phyloP scores from a whole-genome alignment of 2,329 filamentous ascomycete species.

The Mycosphaerella sp. region DNA sequence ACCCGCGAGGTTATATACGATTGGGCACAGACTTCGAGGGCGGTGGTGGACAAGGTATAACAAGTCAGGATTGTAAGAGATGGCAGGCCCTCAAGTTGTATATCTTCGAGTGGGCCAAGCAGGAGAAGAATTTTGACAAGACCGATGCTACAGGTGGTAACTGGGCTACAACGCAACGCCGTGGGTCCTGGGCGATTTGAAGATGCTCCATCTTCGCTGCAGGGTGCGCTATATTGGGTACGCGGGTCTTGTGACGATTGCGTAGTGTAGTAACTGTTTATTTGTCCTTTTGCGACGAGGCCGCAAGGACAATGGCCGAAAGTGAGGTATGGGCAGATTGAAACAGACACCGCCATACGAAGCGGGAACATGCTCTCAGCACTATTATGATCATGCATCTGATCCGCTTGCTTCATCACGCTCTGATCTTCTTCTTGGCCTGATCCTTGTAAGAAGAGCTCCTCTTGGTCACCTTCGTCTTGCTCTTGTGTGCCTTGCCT shows the following conservation, averaged over 20 bases:
- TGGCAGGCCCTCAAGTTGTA: constrained; percentile 83
- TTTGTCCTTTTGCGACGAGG: neutral
- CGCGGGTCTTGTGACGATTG: neutral
- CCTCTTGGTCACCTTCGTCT: constrained; percentile 39
- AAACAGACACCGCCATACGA: neutral
- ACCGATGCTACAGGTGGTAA: constrained; percentile 29
- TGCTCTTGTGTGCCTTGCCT: constrained; percentile 40
- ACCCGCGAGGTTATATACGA: constrained; percentile 65
- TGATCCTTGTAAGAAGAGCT: constrained; percentile 45
- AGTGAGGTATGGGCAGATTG: neutral
- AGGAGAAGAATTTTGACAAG: constrained; percentile 64
- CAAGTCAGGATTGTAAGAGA: constrained; percentile 54
- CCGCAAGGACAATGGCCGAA: neutral
- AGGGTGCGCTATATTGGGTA: neutral
- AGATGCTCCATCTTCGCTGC: no score
- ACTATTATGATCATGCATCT: neutral
- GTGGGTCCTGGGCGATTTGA: constrained; percentile 44
- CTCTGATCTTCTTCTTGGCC: constrained; percentile 16
- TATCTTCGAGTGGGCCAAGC: constrained; percentile 81
- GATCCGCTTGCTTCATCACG: neutral
- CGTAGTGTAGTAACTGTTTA: neutral
- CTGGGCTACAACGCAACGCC: constrained; percentile 41
- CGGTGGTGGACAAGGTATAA: constrained; percentile 42
- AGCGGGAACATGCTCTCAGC: neutral
- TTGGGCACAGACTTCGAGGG: constrained; percentile 43